Conservation (phyloP, 2,329 filamentous ascomycete genomes). For the Hymenoscyphus occultus region DNA sequence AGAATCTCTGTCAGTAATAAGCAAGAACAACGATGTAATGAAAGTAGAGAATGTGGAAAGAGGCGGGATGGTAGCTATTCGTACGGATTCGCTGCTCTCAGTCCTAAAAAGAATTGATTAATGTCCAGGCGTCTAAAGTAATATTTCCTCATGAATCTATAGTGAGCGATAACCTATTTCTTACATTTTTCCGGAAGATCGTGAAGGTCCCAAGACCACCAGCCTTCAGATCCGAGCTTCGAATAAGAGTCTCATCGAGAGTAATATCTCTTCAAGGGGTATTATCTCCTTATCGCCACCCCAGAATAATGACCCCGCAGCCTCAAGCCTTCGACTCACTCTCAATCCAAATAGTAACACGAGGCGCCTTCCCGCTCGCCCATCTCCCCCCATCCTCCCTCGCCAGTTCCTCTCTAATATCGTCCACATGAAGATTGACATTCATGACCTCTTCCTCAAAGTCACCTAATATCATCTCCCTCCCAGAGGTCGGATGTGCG, state of each 20-base stretch:
- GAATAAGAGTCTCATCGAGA: neutral
- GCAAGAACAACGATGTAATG: too few species aligned
- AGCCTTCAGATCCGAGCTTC: neutral
- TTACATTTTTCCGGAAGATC: neutral
- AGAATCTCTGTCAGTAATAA: too few species aligned
- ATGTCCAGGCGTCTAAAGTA: too few species aligned
- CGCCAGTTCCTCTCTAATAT: conserved; percentile 25
- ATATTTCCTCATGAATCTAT: too few species aligned
- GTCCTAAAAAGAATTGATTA: too few species aligned
- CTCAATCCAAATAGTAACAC: conserved; percentile 30
- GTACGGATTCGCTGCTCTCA: too few species aligned
- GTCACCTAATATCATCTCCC: conserved; percentile 17
- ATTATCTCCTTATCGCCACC: neutral
- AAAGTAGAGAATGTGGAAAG: too few species aligned
- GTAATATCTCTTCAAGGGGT: neutral
- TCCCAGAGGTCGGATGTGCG: conserved; percentile 15
- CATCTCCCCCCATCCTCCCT: conserved; percentile 18
- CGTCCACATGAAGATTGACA: conserved; percentile 27
- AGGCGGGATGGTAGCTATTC: too few species aligned
- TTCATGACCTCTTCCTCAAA: conserved; percentile 24
- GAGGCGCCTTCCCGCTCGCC: conserved; percentile 17
- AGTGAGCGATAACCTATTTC: neutral
- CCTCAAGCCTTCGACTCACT: conserved; percentile 1
- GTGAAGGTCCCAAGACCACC: neutral
- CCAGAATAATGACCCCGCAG: neutral